These are phyloP conservation scores for Eremochloa ophiuroides DNA, from an alignment of 176 grass and related monocot species.

Conservation along the genomic window DNA sequence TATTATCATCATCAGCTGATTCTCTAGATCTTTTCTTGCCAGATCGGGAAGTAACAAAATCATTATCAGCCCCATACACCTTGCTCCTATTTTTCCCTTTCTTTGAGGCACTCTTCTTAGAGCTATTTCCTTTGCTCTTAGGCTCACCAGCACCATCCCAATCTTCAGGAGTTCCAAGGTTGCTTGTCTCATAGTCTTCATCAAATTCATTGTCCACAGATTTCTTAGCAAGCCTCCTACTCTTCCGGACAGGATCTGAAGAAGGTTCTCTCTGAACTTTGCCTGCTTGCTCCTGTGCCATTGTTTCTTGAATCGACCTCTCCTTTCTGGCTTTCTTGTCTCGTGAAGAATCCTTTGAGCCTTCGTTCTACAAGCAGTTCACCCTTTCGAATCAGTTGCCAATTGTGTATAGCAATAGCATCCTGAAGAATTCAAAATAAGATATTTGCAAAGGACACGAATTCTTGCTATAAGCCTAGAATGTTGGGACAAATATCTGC, in stretches of 20 bases:
- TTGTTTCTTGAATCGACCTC: constrained; percentile 28
- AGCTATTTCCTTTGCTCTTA: constrained; percentile 37
- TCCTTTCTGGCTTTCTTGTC: constrained; percentile 43
- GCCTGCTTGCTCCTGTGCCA: constrained; percentile 29
- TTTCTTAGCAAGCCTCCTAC: constrained; percentile 66
- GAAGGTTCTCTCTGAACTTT: constrained; percentile 27
- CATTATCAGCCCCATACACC: constrained; percentile 29
- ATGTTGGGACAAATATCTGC: background rate
- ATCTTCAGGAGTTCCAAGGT: constrained; percentile 31
- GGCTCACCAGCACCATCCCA: constrained; percentile 7
- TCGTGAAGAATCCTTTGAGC: constrained; percentile 36
- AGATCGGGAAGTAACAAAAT: constrained; percentile 36
- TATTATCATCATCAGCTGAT: constrained; percentile 43
- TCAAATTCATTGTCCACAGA: constrained; percentile 45
- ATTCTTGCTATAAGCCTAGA: background rate
- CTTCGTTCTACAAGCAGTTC: constrained; percentile 35
- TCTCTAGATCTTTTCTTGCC: constrained; percentile 46
- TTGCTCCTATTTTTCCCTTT: constrained; percentile 31
- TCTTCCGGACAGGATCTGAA: constrained; percentile 69
- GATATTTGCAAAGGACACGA: background rate
- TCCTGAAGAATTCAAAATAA: background rate
- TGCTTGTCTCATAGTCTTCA: constrained; percentile 38
- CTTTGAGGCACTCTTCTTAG: constrained; percentile 47
- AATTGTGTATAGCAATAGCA: background rate
- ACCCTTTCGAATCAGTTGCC: constrained; percentile 20